phyloP scores from a whole-genome alignment of 208 protist species.

The Leishmania tropica region DNA sequence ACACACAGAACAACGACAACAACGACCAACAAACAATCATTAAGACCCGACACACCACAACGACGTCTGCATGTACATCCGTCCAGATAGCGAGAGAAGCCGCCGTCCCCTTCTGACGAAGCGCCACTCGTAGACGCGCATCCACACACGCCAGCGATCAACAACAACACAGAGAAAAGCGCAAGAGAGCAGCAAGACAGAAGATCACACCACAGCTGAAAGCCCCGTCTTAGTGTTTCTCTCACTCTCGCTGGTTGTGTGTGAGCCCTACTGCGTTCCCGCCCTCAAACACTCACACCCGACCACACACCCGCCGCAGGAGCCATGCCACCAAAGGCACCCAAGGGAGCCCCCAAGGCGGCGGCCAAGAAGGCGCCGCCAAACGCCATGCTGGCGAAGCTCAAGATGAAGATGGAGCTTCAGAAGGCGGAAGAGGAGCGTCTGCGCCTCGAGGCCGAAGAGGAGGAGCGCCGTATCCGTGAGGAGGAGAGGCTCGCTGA shows the following conservation, averaged over 20 bases:
- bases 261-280: background rate
- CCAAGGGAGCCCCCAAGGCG: constrained; percentile 74
- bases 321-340: constrained; percentile 85
- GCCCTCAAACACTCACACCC: background rate
- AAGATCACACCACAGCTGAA: background rate
- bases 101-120: constrained; percentile 2
- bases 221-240: background rate
- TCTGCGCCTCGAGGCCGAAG: constrained; percentile 67
- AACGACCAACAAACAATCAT: background rate
- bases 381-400: constrained; percentile 82
- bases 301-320: background rate
- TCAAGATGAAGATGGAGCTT: constrained; percentile 92
- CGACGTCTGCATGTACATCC: constrained; percentile 11
- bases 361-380: constrained; percentile 81
- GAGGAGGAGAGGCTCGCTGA: constrained; percentile 86
- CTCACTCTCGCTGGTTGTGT: background rate
- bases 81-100: background rate
- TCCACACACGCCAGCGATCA: background rate
- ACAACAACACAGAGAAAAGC: background rate
- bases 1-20: background rate
- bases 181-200: background rate
- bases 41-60: background rate
- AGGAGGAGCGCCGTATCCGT: constrained; percentile 74
- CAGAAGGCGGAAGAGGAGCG: constrained; percentile 88
- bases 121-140: background rate